Percentiles rank a stretch among this genome's conserved stretches.
Conservation (phyloP, 768 basidiomycete species). For the Candolleomyces aberdarensis region DNA sequence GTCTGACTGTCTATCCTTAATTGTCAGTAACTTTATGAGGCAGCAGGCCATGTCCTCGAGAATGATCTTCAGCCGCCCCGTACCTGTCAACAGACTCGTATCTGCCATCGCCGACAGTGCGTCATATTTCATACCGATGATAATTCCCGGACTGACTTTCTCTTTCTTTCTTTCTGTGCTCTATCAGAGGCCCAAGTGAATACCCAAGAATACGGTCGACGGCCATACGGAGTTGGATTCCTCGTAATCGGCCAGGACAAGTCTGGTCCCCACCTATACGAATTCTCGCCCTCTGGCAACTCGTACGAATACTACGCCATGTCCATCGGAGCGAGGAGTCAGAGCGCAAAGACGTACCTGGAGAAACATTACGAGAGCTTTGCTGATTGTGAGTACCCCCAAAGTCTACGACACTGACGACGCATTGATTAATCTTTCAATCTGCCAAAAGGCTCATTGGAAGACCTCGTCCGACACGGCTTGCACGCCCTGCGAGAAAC, state of each 20-base stretch:
- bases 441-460: constrained; percentile 60
- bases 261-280: constrained; percentile 95
- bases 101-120: constrained; percentile 91
- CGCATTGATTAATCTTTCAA: no score
- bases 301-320: constrained; percentile 98
- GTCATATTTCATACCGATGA: constrained; percentile 26
- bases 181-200: constrained; percentile 92
- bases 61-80: constrained; percentile 93
- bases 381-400: constrained; percentile 62
- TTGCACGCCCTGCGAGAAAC: constrained; percentile 95
- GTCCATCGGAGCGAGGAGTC: constrained; percentile 96
- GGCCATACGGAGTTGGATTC: constrained; percentile 98
- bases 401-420: not conserved
- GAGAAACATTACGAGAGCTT: constrained; percentile 93
- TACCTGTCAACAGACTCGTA: constrained; percentile 92
- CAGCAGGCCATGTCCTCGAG: constrained; percentile 95
- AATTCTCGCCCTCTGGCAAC: constrained; percentile 96
- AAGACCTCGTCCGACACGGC: constrained; percentile 89
- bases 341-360: constrained; percentile 97
- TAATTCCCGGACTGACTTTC: not conserved
- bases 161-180: not conserved
- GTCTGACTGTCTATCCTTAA: not conserved
- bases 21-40: constrained; percentile 92
- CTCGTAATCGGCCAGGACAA: constrained; percentile 96
- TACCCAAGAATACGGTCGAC: constrained; percentile 95